A percentile compares a stretch with the other conserved stretches of the same genome.
Conservation (phyloP, 2,329 filamentous ascomycete species). For the Fusarium armeniacum region DNA sequence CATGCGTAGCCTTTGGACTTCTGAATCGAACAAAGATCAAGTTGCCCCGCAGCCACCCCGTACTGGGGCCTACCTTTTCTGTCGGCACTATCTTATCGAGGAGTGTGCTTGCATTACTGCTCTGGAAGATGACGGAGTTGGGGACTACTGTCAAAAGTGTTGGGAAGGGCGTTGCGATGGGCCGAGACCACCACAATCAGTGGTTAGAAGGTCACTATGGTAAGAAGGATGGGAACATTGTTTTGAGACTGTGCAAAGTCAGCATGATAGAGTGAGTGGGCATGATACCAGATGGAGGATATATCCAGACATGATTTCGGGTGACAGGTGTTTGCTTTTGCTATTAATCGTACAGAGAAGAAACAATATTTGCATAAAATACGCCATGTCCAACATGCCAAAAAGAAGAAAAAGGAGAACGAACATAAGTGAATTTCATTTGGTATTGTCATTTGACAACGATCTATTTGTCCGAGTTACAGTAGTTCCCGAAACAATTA, state of each 20-base stretch:
- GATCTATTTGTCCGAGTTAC: constrained; percentile 28
- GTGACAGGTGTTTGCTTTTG: constrained; percentile 18
- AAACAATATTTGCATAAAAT: constrained; percentile 1
- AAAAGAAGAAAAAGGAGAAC: background rate
- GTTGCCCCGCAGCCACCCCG: constrained; percentile 35
- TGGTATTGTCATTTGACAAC: constrained; percentile 12
- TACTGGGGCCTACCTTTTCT: constrained; percentile 40
- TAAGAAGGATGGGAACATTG: constrained; percentile 13
- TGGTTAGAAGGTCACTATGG: constrained; percentile 29
- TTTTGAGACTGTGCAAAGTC: constrained; percentile 1
- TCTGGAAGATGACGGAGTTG: constrained; percentile 22
- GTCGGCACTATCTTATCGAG: constrained; percentile 38
- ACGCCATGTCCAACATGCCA: background rate
- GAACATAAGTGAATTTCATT: constrained; percentile 8
- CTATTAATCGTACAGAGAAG: constrained; percentile 16
- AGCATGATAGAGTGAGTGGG: background rate
- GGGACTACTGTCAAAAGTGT: constrained; percentile 46
- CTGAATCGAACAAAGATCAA: constrained; percentile 17
- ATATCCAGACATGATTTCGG: background rate
- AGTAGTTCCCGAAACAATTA: constrained; percentile 24
- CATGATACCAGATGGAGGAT: constrained; percentile 1
- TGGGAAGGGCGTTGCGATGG: constrained; percentile 44
- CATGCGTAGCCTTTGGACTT: constrained; percentile 27
- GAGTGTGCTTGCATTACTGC: constrained; percentile 37
- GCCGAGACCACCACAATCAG: constrained; percentile 31